Evolutionary conservation across 2,329 filamentous ascomycete species (phyloP).

Genomic region (Xylaria sp.): DNA sequence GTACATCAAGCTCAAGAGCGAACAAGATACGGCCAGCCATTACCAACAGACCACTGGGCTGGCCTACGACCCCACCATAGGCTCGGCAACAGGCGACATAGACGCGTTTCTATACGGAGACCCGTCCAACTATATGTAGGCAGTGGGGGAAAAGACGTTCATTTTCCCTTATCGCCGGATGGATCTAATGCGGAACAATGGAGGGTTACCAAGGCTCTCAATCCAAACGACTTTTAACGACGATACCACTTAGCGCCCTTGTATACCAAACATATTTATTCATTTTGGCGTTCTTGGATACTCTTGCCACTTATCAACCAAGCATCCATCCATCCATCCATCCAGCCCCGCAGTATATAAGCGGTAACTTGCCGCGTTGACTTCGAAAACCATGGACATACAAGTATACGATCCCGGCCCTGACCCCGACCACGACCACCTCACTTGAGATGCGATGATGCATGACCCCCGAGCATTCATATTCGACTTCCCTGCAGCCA

Average conservation of each 20-base stretch:
- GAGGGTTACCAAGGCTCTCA: background rate
- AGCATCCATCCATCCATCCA: too few species aligned
- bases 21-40: conserved; percentile 33
- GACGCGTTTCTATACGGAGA: conserved; percentile 31
- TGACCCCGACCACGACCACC: background rate
- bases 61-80: conserved; percentile 28
- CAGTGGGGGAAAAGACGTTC: background rate
- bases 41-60: conserved; percentile 30
- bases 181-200: background rate
- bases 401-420: background rate
- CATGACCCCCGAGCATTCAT: background rate
- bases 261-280: background rate
- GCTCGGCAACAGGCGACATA: conserved; percentile 22
- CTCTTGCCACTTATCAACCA: background rate
- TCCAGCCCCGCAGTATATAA: background rate
- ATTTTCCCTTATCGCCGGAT: background rate
- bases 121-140: conserved; percentile 17
- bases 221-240: background rate
- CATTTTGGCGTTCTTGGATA: background rate
- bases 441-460: background rate
- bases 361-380: too few species aligned
- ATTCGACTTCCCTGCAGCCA: background rate
- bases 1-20: conserved; percentile 44
- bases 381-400: background rate
- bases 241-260: background rate